Base-by-base conservation (phyloP, 139 green algal genomes). In the Parachlorella kessleri region DNA sequence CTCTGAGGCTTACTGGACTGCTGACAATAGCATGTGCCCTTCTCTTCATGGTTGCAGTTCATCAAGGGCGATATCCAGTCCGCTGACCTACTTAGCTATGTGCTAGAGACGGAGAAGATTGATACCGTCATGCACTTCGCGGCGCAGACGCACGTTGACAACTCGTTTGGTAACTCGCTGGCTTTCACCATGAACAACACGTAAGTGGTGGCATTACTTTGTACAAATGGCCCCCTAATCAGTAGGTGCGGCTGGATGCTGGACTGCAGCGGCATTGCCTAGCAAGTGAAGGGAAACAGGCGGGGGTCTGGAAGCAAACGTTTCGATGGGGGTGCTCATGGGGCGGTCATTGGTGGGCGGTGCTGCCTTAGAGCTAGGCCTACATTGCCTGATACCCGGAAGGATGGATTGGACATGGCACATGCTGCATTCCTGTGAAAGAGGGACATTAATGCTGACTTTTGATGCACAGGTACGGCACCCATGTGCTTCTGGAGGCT, bases 61-160 rank as follows among this genome's bases (percentile, higher is more conserved):
- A 87, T 99, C 68, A 96, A 97, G 74, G 97, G 96, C 24, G 93
- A 99, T 86, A 94, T 99, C 39, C 91, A 94, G 76, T 94, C 83
- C 28, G 90, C 91, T 36, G 97, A 99, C 86, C 86, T 99, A 41
- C 48, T 99, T 9, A 90, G 73, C 67, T 96, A 94, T 70, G 73
- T 99, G 6, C 82, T 99, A 30, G 55, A 86, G 21, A 87, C 85
- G 0, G 91, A 99, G 76, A 30, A 94, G 6, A 93, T 99, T 28
- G 97, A 99, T 89, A 98, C 96, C 10, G 88, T 99, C 35, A 96
- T 99, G 94, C 96, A 99, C 89, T 99, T 99, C 82, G 96, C 96
- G 1, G 96, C 96, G 3, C 90, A 99, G 91, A 99, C 96, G 2
- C 97, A 99, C 84, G 97, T 99, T 3, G 97, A 99, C 89, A 97